Base-by-base conservation (phyloP, 257 asterid genomes). In the Hygrophila difformis region DNA sequence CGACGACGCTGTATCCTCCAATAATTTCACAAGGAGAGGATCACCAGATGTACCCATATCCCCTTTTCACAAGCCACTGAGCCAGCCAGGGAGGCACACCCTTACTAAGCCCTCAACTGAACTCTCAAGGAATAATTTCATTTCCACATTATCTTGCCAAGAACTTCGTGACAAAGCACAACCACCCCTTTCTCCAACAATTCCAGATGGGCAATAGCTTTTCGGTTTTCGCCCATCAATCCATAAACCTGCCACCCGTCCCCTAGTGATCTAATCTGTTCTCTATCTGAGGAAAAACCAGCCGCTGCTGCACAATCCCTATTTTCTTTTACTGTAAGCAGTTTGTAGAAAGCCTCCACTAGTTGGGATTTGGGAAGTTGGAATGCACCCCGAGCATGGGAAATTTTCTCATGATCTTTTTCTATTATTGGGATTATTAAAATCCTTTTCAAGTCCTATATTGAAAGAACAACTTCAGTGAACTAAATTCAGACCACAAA, bases 301-400 rank as follows among this genome's bases (percentile, higher is more conserved):
- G 87, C 69, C 74, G 66, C 22, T 55, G 75, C 45, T 39, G 63
- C 72, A 18, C 74, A 37, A 70, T 78, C 21, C 96, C 94, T 0
- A 91, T 91, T 18, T 74, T 82, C 50, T 91, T 38, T 86, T 96
- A 6, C 0, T 26, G 8, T 5, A 5, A 26, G 70, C 65, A 8
- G 67, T 73, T 15, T 51, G 84, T 52, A 77, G 67, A 59, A 91
- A 73, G 51, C 87, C 85, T 13, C 84, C 53, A 7, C 81, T 88
- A 2, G 60, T 78, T 0, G 83, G 70, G 63, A 80, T n/a, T n/a
- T n/a, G n/a, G 61, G 72, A 82, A 86, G 55, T 71, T 91, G 0
- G 86, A 65, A 26, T 91, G 99, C 80, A 77, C 94, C 49, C 95
- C 86, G 1, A 95, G 80, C 84, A 34, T 76, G 97, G 67, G 93